A percentile compares a stretch with the other conserved stretches of the same genome.
Conservation (phyloP, 805 yeast species). For the Barnettozyma populi region DNA sequence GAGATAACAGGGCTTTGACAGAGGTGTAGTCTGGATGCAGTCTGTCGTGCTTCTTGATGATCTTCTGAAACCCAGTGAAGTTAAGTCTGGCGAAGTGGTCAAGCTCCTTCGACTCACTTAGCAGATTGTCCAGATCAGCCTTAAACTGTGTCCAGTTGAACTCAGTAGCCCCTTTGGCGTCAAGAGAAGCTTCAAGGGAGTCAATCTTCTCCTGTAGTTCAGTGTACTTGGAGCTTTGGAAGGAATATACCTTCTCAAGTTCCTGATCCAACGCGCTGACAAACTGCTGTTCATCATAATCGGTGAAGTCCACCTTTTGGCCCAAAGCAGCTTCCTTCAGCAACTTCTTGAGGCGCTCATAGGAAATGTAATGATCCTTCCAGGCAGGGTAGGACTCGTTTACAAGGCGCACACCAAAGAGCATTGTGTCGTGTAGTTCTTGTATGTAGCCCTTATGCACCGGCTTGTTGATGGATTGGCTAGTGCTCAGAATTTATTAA, state of each 20-base stretch:
- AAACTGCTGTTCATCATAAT: conserved; percentile 64
- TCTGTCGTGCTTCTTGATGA: conserved; percentile 94
- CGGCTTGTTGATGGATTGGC: background rate
- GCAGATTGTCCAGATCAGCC: conserved; percentile 61
- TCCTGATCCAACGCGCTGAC: conserved; percentile 63
- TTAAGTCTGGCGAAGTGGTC: conserved; percentile 88
- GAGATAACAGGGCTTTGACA: conserved; percentile 86
- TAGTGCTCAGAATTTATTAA: background rate
- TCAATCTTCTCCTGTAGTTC: conserved; percentile 61
- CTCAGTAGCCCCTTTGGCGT: conserved; percentile 32
- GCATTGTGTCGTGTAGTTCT: conserved; percentile 40
- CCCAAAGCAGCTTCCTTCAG: conserved; percentile 60
- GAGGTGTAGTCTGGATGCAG: conserved; percentile 74
- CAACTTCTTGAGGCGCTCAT: conserved; percentile 58
- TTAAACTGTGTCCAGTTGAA: conserved; percentile 62
- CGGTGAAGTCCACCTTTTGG: conserved; percentile 47
- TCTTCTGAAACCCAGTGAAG: conserved; percentile 91
- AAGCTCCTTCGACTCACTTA: conserved; percentile 74
- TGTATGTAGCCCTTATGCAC: no score
- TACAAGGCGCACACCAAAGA: conserved; percentile 79
- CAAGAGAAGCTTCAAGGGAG: conserved; percentile 55
- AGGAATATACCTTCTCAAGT: conserved; percentile 70
- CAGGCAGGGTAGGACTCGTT: conserved; percentile 85
- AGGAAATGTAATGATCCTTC: conserved; percentile 68
- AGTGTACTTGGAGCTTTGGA: conserved; percentile 63